Percentiles rank a stretch among this genome's conserved stretches.
Evolutionary conservation across 306 rosid genomes (phyloP).

Genomic region (Alnus glutinosa): DNA sequence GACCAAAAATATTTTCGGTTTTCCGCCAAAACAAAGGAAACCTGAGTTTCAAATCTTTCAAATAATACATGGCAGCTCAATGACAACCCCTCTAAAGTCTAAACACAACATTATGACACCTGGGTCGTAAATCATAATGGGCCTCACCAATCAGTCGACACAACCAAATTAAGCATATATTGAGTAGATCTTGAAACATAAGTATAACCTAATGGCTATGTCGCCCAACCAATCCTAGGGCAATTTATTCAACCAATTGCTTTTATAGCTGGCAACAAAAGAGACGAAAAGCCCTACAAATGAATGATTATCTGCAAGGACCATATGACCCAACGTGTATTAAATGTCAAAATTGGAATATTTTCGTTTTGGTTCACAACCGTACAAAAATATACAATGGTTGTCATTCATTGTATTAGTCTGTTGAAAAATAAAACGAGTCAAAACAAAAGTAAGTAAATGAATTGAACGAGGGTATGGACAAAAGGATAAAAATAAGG

Average conservation of each 20-base stretch:
- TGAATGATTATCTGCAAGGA: conserved; percentile 28
- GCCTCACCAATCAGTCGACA: conserved; percentile 29
- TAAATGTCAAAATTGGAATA: neutral
- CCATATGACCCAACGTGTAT: conserved; percentile 25
- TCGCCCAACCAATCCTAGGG: conserved; percentile 24
- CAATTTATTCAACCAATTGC: conserved; percentile 7
- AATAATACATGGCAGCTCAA: neutral
- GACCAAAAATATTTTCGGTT: no score
- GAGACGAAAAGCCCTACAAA: conserved; percentile 34
- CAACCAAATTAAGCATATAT: conserved; percentile 36
- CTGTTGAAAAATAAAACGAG: neutral
- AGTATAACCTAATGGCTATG: neutral
- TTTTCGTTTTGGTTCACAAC: conserved; percentile 13
- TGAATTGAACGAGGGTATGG: neutral
- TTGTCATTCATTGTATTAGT: conserved; percentile 22
- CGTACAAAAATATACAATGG: conserved; percentile 17
- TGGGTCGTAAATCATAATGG: conserved; percentile 34
- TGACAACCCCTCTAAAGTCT: neutral
- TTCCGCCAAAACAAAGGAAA: no score
- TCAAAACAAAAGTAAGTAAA: neutral
- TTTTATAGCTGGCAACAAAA: conserved; percentile 32
- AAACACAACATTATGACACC: conserved; percentile 23
- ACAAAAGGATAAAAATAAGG: neutral
- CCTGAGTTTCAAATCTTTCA: no score
- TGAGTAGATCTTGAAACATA: conserved; percentile 1